Base-by-base conservation (phyloP, 352 stramenopile species). In the Globisporangium ultimum region DNA sequence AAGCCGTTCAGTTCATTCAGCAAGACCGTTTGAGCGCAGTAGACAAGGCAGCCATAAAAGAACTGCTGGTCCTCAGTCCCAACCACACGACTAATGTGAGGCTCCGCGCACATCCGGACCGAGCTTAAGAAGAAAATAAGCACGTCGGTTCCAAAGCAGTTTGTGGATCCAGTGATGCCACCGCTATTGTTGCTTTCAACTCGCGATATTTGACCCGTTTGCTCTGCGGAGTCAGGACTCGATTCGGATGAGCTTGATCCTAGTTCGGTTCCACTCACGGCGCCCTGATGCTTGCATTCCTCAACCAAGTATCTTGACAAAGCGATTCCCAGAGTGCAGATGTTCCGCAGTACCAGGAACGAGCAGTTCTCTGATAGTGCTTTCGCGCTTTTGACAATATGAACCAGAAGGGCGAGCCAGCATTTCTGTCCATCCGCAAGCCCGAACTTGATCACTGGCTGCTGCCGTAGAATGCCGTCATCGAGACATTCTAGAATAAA, bases 31-130 rank as follows among this genome's bases (percentile, higher is more conserved):
- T 93, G 81, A 0, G 64, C 60, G 21, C 70, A 87, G 50, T 89
- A 93, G 13, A 93, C 72, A 5, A 93, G 59, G 7, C 70, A 74
- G 2, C 76, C 72, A 51, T 88, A 89, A 59, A 91, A 87, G 42
- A 91, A 90, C 15, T 85, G 84, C 24, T 89, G 78, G 13, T 81
- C 67, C 32, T 89, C 81, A 0, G 52, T 48, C 8, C 81, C 78
- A 18, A 93, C 28, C 1, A 72, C 28, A 55, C 82, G 71, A 0
- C 24, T 61, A 14, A 81, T 62, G 5, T 63, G 58, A 10, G 69
- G 41, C 18, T 81, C 64, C 11, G 69, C 58, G 24, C 67, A 86
- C 60, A 73, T 67, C 32, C 78, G 66, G 28, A 79, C 70, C 11
- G 68, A 74, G 24, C 63, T 67, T 7, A 89, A 48, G 14, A 88